A percentile compares a stretch with the other conserved stretches of the same genome.
Evolutionary conservation across 306 rosid genomes (phyloP).

Genomic region (Mimosa pudica): DNA sequence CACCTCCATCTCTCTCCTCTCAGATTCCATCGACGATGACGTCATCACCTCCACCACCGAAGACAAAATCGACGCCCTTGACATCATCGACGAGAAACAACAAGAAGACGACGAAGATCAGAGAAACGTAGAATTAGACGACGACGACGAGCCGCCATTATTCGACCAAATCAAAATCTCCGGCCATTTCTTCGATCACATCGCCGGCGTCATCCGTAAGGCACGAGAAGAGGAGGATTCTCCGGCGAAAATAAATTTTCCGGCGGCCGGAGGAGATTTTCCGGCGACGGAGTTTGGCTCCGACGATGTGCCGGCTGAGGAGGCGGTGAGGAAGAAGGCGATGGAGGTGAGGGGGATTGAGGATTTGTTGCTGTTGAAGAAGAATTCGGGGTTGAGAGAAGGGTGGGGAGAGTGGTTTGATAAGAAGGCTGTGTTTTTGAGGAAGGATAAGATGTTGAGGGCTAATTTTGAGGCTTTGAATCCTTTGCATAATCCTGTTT

Average conservation of each 20-base stretch:
- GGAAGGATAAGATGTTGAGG: slow-evolving; percentile 80
- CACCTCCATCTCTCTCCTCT: slow-evolving; percentile 53
- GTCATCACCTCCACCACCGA: slow-evolving; percentile 42
- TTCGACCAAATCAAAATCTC: slow-evolving; percentile 46
- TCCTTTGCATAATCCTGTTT: slow-evolving; percentile 66
- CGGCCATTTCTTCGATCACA: slow-evolving; percentile 68
- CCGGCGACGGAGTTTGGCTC: slow-evolving; percentile 60
- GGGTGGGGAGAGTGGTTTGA: slow-evolving; percentile 98
- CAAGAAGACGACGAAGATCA: slow-evolving; percentile 1
- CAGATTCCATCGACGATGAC: slow-evolving; percentile 45
- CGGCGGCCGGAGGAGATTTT: too few relatives aligned
- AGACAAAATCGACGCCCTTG: slow-evolving; percentile 79
- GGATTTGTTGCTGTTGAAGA: slow-evolving; percentile 82
- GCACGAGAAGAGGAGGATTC: slow-evolving; percentile 5
- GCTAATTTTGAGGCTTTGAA: slow-evolving; percentile 68
- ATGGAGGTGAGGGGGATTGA: slow-evolving; percentile 58
- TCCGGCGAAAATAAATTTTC: too few relatives aligned
- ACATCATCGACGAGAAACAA: slow-evolving; percentile 47
- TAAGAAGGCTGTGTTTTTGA: slow-evolving; percentile 72
- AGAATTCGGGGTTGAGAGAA: slow-evolving; percentile 70
- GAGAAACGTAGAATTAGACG: slow-evolving; percentile 40
- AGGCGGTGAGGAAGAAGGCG: slow-evolving; percentile 56
- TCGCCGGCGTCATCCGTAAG: slow-evolving; percentile 64
- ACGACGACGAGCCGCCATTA: slow-evolving; percentile 51
- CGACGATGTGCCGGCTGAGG: slow-evolving; percentile 81